phyloP scores from a whole-genome alignment of 2,329 filamentous ascomycete genomes.

The Penicillium sp. region DNA sequence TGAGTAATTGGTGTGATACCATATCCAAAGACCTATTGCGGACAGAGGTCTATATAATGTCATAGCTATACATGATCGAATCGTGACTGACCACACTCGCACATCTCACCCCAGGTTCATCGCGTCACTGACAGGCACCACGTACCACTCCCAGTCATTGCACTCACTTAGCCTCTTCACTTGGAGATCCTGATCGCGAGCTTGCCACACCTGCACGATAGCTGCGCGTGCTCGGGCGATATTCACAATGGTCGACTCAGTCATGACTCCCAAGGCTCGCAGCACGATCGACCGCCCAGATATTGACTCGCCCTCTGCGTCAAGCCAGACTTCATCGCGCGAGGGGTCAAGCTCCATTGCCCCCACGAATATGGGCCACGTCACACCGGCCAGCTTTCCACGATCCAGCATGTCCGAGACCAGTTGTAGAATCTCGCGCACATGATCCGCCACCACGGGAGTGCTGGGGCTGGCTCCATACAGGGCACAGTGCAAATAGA shows the following conservation, averaged over 20 bases:
- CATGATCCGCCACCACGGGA: constrained; percentile 31
- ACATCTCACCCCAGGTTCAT: constrained; percentile 42
- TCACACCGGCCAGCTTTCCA: constrained; percentile 35
- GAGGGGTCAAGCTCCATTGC: constrained; percentile 43
- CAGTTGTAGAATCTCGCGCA: constrained; percentile 37
- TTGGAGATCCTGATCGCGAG: constrained; percentile 40
- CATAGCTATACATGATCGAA: too few relatives aligned
- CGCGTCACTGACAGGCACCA: constrained; percentile 42
- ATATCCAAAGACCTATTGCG: too few relatives aligned
- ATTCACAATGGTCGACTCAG: constrained; percentile 44
- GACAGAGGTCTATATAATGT: not conserved
- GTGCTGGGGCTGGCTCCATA: constrained; percentile 45
- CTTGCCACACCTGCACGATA: constrained; percentile 50
- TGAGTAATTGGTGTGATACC: too few relatives aligned
- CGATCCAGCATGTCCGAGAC: constrained; percentile 36
- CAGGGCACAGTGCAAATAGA: constrained; percentile 49
- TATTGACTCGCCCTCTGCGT: constrained; percentile 17
- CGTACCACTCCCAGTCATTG: constrained; percentile 46
- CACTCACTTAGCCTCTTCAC: constrained; percentile 16
- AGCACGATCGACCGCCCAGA: constrained; percentile 43
- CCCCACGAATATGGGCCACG: constrained; percentile 47
- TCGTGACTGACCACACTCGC: too few relatives aligned
- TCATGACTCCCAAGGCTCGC: constrained; percentile 42
- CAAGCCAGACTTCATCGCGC: constrained; percentile 38
- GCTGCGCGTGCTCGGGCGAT: constrained; percentile 47